Evolutionary conservation across 768 basidiomycete species (phyloP).

Genomic region (Calvatia gigantea): DNA sequence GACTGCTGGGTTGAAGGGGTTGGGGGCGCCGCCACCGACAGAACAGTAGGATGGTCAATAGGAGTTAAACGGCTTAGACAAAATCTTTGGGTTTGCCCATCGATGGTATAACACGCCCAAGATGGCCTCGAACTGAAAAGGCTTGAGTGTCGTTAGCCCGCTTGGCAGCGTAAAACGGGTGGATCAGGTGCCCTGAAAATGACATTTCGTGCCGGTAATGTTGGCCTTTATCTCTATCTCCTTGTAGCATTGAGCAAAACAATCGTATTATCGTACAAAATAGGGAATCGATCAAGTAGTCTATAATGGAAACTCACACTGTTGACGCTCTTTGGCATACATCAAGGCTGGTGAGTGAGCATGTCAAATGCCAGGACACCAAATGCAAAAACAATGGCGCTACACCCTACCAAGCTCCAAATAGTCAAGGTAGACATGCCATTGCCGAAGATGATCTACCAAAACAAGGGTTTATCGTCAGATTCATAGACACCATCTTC

Average conservation of each 20-base stretch:
- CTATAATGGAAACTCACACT: neutral
- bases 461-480: conserved; percentile 3
- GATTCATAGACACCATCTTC: neutral
- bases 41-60: conserved; percentile 19
- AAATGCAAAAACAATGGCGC: conserved; percentile 80
- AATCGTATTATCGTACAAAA: neutral
- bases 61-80: neutral
- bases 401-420: conserved; percentile 75
- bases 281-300: neutral
- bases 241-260: too few relatives aligned
- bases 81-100: too few relatives aligned
- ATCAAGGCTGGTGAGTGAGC: conserved; percentile 33
- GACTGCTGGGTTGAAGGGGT: conserved; percentile 19
- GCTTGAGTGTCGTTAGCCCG: too few relatives aligned
- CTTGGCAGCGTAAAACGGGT: too few relatives aligned
- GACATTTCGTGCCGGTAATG: too few relatives aligned
- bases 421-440: conserved; percentile 57
- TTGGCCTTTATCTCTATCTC: too few relatives aligned
- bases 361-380: conserved; percentile 75
- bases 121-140: too few relatives aligned
- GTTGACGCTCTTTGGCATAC: neutral
- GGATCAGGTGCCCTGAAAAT: too few relatives aligned
- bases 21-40: conserved; percentile 18
- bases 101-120: too few relatives aligned
- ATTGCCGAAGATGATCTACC: conserved; percentile 54